A percentile compares a stretch with the other conserved stretches of the same genome.
Conservation (phyloP, 495 filamentous ascomycete species). For the Daldinia loculata region DNA sequence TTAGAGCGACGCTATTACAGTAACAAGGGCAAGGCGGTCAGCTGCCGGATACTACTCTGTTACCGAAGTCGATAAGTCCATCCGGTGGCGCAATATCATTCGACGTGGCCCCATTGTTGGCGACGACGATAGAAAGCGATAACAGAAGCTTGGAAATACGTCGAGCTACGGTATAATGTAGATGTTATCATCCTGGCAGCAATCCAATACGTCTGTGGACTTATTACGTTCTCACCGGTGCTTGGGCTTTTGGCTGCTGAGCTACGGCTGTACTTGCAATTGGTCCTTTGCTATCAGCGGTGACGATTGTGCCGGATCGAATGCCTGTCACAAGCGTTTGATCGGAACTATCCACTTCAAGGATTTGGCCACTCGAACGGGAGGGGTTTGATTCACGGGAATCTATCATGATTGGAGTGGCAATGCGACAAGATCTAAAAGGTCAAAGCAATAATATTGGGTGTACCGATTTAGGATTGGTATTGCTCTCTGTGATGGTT, state of each 20-base stretch:
- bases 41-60: neutral
- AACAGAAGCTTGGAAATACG: neutral
- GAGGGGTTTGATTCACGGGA: neutral
- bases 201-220: neutral
- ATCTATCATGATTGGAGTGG: neutral
- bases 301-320: neutral
- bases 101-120: neutral
- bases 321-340: neutral
- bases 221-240: neutral
- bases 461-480: neutral
- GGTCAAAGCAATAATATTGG: neutral
- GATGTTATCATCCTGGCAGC: neutral
- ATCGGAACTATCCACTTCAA: neutral
- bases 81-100: constrained; percentile 3
- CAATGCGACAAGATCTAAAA: neutral
- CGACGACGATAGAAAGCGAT: neutral
- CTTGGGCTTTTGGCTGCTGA: neutral
- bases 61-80: neutral
- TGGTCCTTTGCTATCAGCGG: neutral
- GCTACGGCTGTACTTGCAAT: neutral
- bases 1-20: neutral
- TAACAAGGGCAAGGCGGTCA: neutral
- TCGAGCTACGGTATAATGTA: neutral
- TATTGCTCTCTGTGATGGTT: neutral
- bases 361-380: neutral